Evolutionary conservation across 2,329 filamentous ascomycete genomes (phyloP), one percentile per base, ranked within the genome.

Genomic region (Aureobasidium leucospermi): DNA sequence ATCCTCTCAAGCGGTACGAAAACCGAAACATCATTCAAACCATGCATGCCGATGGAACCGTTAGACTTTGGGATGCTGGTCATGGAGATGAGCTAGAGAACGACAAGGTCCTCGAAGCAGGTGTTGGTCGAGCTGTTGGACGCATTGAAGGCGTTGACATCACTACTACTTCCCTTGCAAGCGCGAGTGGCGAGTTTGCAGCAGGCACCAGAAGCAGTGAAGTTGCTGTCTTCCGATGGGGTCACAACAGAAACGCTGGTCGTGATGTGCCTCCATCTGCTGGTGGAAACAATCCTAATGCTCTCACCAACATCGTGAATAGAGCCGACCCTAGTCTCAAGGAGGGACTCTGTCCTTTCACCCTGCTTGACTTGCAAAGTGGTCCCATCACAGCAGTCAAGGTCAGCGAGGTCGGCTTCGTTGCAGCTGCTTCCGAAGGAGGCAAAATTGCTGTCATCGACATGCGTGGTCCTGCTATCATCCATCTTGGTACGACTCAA

Each of bases 21-120:
- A 82, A 86, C 62, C 84, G 94, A 49, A 96, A 91, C 60, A 83
- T 97, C 46, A 81, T 96, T 6, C 88, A 93, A 62, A 90, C 89
- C 4, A 87, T 90, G 0, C 93, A 99, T 71, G 90, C 87, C 3
- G 94, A 99, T 73, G 90, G 92, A 57, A 95, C 89, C 0, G 79
- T 99, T n/a, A 82, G 92, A 34, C 78, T 97, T 6, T 99, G 92
- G 91, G 94, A 99, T 73, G 84, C 87, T 19, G 94, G 94, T 0
- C 89, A 96, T 67, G 89, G 85, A 13, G 94, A 99, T 69, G 90
- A 96, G 67, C 88, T 99, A 53, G 94, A 99, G 72, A 97, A 97
- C 67, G 81, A 84, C 11, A 79, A 80, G 4, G 81, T 90, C 57
- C 76, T 97, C 28, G 93, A 99, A 74, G 85, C 96, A 6, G 93